Evolutionary conservation across 2,329 filamentous ascomycete species (phyloP), one percentile per base, ranked within the genome.

Genomic region (Cladosporium austrohemisphaericum): DNA sequence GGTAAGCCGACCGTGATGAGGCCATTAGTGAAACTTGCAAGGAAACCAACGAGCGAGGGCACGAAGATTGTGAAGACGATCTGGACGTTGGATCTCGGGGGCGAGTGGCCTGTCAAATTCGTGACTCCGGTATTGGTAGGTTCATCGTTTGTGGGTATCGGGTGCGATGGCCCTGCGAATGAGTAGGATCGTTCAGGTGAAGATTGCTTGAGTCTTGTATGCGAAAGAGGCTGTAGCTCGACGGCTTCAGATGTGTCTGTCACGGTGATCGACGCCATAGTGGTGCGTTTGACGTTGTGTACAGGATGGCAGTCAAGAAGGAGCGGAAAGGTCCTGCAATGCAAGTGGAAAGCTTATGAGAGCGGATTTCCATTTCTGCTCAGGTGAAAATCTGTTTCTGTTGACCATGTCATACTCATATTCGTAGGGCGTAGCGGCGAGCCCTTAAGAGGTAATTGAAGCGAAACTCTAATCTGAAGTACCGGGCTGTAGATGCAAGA

Each of bases 1-100:
- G 59, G 55, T 7, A 60, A 33, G 7, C 51, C 56, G 14, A 60
- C 52, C 3, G 49, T 51, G 13, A 57, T 51, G 38, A 59, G 37
- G 19, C 59, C 59, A 43, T 56, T 57, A 31, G 55, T 48, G 22
- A 56, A 57, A 26, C 51, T 55, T 18, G 52, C 54, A 26, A 60
- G 44, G 20, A 59, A 45, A 10, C 41, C 31, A 5, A 52, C 41
- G 14, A 45, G 36, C 4, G 41, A 45, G 18, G 31, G 41, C 29
- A 35, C 36, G 22, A 45, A 45, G 41, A 45, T 45, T 20, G 41
- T 45, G 31, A 45, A 35, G 9, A 45, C 20, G 19, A 35, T 45
- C 22, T 45, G 41, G 1, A 45, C 19, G 6, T 45, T 45, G n/a
- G 41, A 45, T 14, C 22, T 35, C n/a, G 29, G 13, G 2, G 41